Evolutionary conservation across 768 basidiomycete genomes (phyloP).

Genomic region (Psilocybe cyanescens): DNA sequence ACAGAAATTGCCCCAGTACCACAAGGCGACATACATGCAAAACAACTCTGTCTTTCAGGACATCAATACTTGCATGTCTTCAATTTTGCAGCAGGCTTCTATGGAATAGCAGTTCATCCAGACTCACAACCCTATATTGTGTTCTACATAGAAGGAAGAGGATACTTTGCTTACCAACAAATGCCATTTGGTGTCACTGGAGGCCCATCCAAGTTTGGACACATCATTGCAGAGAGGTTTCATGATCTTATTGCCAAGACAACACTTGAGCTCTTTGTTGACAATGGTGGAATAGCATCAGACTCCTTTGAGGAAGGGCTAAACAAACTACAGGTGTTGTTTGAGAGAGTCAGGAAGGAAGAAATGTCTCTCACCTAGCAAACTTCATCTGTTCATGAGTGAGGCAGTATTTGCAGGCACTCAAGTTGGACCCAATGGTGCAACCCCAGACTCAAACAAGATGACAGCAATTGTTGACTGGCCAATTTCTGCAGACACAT

Average conservation of each 20-base stretch:
- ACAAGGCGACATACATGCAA: conserved; percentile 42
- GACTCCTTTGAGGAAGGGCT: neutral
- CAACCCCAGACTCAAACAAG: too few species aligned
- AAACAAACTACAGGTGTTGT: neutral
- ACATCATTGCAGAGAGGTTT: conserved; percentile 28
- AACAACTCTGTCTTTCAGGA: conserved; percentile 38
- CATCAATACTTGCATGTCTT: conserved; percentile 37
- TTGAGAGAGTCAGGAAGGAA: neutral
- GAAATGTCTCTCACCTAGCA: neutral
- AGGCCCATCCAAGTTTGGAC: conserved; percentile 37
- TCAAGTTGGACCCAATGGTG: conserved; percentile 1
- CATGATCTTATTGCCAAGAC: conserved; percentile 28
- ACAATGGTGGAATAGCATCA: conserved; percentile 32
- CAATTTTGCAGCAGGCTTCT: conserved; percentile 46
- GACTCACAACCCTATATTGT: conserved; percentile 27
- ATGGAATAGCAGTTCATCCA: conserved; percentile 20
- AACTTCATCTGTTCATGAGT: neutral
- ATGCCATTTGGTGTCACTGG: conserved; percentile 47
- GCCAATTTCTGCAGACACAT: conserved; percentile 28
- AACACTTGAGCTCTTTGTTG: conserved; percentile 40
- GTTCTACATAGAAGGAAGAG: conserved; percentile 40
- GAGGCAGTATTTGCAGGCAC: neutral
- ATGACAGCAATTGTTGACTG: conserved; percentile 40
- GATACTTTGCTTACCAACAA: conserved; percentile 34
- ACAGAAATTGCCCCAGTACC: conserved; percentile 32